phyloP scores from a whole-genome alignment of 148 eudicot genomes.

The Diospyros lotus region DNA sequence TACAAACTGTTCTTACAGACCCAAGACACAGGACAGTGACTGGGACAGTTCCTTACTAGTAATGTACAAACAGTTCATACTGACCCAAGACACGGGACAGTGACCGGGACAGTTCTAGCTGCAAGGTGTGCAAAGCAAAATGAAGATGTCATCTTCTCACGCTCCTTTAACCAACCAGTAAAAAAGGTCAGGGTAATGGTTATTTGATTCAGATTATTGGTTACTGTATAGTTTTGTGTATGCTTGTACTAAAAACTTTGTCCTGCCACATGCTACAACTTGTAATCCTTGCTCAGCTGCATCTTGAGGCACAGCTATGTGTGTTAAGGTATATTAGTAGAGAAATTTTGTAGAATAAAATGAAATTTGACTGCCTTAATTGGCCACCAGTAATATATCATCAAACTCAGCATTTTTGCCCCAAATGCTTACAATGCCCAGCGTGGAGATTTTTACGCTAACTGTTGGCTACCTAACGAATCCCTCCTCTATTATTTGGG shows the following conservation, averaged over 20 bases:
- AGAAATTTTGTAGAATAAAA: constrained; percentile 19
- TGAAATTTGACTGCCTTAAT: no score
- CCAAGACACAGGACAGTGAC: constrained; percentile 95
- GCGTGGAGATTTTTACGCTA: no score
- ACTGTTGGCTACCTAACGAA: no score
- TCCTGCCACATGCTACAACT: background rate
- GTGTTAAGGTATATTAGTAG: constrained; percentile 25
- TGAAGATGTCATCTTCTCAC: background rate
- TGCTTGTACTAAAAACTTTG: background rate
- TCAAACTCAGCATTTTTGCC: no score
- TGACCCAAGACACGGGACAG: constrained; percentile 92
- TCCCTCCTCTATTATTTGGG: no score
- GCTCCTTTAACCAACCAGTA: background rate
- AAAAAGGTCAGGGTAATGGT: background rate
- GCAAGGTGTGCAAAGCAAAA: background rate
- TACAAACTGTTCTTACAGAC: constrained; percentile 66
- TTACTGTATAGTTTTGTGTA: background rate
- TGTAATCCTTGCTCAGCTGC: background rate
- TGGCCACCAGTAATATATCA: no score
- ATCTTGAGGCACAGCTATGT: background rate
- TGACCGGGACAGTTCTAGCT: constrained; percentile 70
- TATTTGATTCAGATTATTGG: background rate
- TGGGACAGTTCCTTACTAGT: constrained; percentile 60
- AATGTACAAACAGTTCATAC: constrained; percentile 51
- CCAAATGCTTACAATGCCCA: no score